These are phyloP conservation scores for Phytophthora fragariaefolia DNA, from an alignment of 352 stramenopile genomes.

Conservation along the genomic window DNA sequence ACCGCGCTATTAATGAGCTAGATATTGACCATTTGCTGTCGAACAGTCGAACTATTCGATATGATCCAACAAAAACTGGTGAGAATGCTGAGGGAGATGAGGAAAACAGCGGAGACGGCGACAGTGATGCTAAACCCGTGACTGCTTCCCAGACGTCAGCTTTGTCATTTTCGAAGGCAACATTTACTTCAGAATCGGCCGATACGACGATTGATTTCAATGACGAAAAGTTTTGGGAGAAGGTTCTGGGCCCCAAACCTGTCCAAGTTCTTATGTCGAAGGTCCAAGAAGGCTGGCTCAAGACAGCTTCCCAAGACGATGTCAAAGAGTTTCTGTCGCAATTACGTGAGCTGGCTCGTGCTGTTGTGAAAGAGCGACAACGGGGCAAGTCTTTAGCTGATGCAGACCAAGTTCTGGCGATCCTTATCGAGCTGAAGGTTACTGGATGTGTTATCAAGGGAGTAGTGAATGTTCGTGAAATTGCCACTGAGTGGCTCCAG, in stretches of 20 bases:
- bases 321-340: conserved; percentile 86
- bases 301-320: conserved; percentile 74
- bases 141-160: conserved; percentile 62
- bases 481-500: conserved; percentile 85
- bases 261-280: conserved; percentile 90
- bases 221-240: conserved; percentile 92
- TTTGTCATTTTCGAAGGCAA: conserved; percentile 89
- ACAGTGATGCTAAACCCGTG: conserved; percentile 43
- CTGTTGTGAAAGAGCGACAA: conserved; percentile 86
- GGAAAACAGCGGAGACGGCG: conserved; percentile 46
- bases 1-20: conserved; percentile 89
- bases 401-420: conserved; percentile 86
- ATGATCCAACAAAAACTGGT: conserved; percentile 71
- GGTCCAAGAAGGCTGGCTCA: conserved; percentile 85
- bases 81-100: conserved; percentile 51
- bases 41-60: conserved; percentile 88
- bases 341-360: conserved; percentile 77
- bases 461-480: conserved; percentile 75
- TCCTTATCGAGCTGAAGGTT: conserved; percentile 90
- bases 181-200: conserved; percentile 86
- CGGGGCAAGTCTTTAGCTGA: conserved; percentile 83
- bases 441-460: conserved; percentile 78
- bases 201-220: conserved; percentile 92
- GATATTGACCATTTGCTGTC: conserved; percentile 89
- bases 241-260: conserved; percentile 87